Evolutionary conservation across 78 protist species (phyloP).

Genomic region (Dictyostelium purpureum): DNA sequence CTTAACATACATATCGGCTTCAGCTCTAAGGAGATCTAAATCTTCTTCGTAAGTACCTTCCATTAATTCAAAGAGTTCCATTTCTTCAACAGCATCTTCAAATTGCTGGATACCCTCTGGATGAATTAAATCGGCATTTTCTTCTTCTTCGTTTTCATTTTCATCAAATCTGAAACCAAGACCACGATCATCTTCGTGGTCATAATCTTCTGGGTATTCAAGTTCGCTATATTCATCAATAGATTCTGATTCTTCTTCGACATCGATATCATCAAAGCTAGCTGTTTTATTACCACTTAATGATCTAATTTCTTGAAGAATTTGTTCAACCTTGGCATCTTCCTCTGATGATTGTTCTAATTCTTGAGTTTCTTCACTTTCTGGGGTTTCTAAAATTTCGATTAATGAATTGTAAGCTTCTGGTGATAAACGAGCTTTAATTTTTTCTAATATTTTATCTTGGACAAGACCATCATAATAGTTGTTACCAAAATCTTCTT

Average conservation of each 20-base stretch:
- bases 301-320: neutral
- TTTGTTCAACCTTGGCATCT: neutral
- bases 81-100: neutral
- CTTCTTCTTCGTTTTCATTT: neutral
- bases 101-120: conserved; percentile 4
- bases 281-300: neutral
- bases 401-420: neutral
- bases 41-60: conserved; percentile 12
- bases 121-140: neutral
- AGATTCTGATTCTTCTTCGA: neutral
- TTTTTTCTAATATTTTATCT: neutral
- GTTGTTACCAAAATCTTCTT: neutral
- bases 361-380: neutral
- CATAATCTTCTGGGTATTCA: neutral
- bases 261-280: neutral
- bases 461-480: neutral
- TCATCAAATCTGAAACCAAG: neutral
- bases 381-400: neutral
- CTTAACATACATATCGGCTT: conserved; percentile 62
- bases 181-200: neutral
- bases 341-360: neutral
- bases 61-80: neutral
- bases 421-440: neutral
- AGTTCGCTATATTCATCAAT: neutral
- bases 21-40: conserved; percentile 24